Evolutionary conservation across 495 filamentous ascomycete species (phyloP).

Genomic region (Tricharina praecox): DNA sequence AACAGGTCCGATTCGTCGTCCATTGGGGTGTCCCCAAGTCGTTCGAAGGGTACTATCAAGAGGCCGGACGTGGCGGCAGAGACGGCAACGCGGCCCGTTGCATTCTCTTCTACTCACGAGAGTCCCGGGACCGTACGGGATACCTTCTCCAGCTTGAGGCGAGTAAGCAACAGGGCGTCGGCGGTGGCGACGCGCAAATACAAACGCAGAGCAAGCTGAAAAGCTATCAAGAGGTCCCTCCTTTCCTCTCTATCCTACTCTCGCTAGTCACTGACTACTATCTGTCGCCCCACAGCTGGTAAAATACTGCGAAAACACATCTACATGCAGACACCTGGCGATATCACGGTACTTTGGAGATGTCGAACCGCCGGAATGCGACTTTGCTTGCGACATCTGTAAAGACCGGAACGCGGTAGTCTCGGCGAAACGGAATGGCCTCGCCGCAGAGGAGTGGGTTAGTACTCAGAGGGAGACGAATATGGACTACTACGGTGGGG

Average conservation of each 20-base stretch:
- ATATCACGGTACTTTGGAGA: constrained; percentile 79
- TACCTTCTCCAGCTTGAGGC: constrained; percentile 36
- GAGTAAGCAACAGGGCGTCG: no score
- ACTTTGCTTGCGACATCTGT: constrained; percentile 80
- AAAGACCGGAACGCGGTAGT: constrained; percentile 53
- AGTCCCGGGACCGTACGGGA: constrained; percentile 62
- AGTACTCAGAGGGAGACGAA: constrained; percentile 45
- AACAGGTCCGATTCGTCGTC: constrained; percentile 64
- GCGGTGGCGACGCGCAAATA: constrained; percentile 13
- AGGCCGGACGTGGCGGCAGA: constrained; percentile 78
- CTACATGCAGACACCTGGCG: constrained; percentile 52
- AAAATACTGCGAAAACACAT: constrained; percentile 63
- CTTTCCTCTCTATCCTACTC: background rate
- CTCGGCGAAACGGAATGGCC: constrained; percentile 41
- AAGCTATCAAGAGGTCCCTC: constrained; percentile 29
- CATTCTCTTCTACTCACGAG: constrained; percentile 72
- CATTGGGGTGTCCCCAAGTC: constrained; percentile 86
- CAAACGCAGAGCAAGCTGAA: constrained; percentile 26
- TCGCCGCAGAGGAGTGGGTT: constrained; percentile 58
- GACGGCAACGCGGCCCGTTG: constrained; percentile 75
- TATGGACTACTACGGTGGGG: constrained; percentile 29
- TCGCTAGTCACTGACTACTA: constrained; percentile 30
- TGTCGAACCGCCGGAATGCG: constrained; percentile 41
- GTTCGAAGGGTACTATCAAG: constrained; percentile 91
- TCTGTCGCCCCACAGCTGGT: no score